Evolutionary conservation across 2,329 filamentous ascomycete species (phyloP).

Genomic region (Tolypocladium nubicola): DNA sequence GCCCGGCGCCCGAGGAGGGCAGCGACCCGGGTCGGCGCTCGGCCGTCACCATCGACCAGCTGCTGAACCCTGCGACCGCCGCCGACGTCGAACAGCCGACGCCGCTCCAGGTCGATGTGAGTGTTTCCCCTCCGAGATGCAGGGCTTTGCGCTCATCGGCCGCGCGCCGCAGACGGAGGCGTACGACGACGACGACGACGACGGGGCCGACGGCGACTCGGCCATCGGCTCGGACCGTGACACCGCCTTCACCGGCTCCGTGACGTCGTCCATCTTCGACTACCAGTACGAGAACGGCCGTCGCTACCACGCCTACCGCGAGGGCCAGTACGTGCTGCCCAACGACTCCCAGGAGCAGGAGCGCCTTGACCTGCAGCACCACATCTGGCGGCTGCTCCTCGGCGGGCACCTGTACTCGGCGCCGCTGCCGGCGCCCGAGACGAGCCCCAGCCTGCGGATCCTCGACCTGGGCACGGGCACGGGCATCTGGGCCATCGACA

Average conservation of each 20-base stretch:
- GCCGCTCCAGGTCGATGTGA: conserved; percentile 14
- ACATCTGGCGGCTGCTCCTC: conserved; percentile 37
- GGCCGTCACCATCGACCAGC: background rate
- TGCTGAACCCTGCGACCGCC: conserved; percentile 8
- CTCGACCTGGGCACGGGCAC: conserved; percentile 51
- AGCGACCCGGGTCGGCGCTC: background rate
- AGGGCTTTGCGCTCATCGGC: background rate
- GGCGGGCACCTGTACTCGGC: conserved; percentile 32
- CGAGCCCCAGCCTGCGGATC: conserved; percentile 23
- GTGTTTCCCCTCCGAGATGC: background rate
- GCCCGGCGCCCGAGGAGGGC: background rate
- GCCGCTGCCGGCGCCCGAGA: conserved; percentile 22
- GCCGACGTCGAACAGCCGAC: conserved; percentile 7
- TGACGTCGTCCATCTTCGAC: conserved; percentile 31
- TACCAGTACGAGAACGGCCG: conserved; percentile 37
- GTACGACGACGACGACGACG: conserved; percentile 7
- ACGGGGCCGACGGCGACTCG: conserved; percentile 18
- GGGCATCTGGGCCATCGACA: conserved; percentile 50
- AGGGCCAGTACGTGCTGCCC: conserved; percentile 32
- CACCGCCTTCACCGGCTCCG: conserved; percentile 18
- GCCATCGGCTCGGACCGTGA: conserved; percentile 21
- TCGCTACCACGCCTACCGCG: conserved; percentile 35
- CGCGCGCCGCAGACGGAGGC: conserved; percentile 4
- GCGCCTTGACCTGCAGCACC: conserved; percentile 43
- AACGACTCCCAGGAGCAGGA: conserved; percentile 45